Conservation (phyloP, 1,139 yeast genomes). For the Sugiyamaella xylanicola region DNA sequence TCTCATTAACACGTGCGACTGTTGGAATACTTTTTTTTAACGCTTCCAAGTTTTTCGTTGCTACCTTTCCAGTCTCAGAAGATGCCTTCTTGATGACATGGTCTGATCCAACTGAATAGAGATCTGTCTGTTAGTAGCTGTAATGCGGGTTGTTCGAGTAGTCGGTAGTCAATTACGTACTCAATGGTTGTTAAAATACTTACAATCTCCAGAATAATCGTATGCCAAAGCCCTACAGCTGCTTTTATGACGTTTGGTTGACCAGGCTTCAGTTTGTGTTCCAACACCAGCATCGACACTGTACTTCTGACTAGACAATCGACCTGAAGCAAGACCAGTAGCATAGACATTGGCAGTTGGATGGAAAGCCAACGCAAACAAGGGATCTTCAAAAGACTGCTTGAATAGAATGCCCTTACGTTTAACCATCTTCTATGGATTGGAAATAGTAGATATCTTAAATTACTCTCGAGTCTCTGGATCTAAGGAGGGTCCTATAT, state of each 20-base stretch:
- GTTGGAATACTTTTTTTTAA: conserved; percentile 57
- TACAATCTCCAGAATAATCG: conserved; percentile 61
- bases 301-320: conserved; percentile 51
- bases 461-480: no score
- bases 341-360: conserved; percentile 68
- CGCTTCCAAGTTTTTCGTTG: conserved; percentile 50
- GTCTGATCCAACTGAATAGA: conserved; percentile 80
- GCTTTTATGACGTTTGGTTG: conserved; percentile 87
- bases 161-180: no score
- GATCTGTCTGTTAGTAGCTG: conserved; percentile 19
- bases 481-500: no score
- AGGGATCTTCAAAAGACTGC: conserved; percentile 48
- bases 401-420: conserved; percentile 27
- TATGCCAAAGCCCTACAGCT: conserved; percentile 77
- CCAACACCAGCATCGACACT: conserved; percentile 41
- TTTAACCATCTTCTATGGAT: conserved; percentile 14
- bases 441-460: no score
- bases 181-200: conserved; percentile 27
- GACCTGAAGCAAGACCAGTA: conserved; percentile 81
- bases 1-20: conserved; percentile 63
- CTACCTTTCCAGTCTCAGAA: conserved; percentile 74
- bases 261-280: conserved; percentile 57
- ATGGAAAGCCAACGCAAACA: conserved; percentile 79
- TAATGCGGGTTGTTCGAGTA: no score
- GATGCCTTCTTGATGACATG: conserved; percentile 74